Evolutionary conservation across 345 rosid species (phyloP).

Genomic region (Hypericum perforatum): DNA sequence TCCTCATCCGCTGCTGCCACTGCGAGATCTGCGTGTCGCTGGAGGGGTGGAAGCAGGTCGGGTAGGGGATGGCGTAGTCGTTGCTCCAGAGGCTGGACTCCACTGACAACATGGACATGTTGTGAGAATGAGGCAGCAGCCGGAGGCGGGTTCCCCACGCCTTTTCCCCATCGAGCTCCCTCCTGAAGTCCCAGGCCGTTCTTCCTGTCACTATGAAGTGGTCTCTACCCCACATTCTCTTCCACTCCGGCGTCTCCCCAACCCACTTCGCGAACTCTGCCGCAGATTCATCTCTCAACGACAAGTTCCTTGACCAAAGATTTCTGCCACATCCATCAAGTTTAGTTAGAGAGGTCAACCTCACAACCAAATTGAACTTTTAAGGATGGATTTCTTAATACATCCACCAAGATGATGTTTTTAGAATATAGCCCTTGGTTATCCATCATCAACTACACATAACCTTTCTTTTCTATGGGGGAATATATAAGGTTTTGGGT

Average conservation of each 20-base stretch:
- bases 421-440: too few relatives aligned
- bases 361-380: too few relatives aligned
- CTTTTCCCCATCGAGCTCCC: constrained; percentile 16
- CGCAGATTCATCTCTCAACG: constrained; percentile 19
- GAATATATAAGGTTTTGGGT: too few relatives aligned
- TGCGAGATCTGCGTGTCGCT: constrained; percentile 8
- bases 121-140: constrained; percentile 17
- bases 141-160: constrained; percentile 24
- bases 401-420: too few relatives aligned
- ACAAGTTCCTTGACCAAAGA: constrained; percentile 13
- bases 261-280: constrained; percentile 17
- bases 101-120: constrained; percentile 24
- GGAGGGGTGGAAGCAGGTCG: constrained; percentile 23
- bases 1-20: constrained; percentile 20
- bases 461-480: too few relatives aligned
- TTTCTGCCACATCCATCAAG: constrained; percentile 5
- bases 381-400: too few relatives aligned
- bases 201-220: constrained; percentile 23
- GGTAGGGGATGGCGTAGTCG: constrained; percentile 25
- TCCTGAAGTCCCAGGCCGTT: constrained; percentile 24
- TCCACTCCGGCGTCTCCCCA: constrained; percentile 15
- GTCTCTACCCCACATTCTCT: constrained; percentile 18
- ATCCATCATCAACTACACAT: too few relatives aligned
- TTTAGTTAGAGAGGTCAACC: too few relatives aligned
- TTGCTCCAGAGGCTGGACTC: constrained; percentile 24